A percentile compares a stretch with the other conserved stretches of the same genome.
Conservation (phyloP, 768 basidiomycete genomes). For the Rhizopogon roseolus region DNA sequence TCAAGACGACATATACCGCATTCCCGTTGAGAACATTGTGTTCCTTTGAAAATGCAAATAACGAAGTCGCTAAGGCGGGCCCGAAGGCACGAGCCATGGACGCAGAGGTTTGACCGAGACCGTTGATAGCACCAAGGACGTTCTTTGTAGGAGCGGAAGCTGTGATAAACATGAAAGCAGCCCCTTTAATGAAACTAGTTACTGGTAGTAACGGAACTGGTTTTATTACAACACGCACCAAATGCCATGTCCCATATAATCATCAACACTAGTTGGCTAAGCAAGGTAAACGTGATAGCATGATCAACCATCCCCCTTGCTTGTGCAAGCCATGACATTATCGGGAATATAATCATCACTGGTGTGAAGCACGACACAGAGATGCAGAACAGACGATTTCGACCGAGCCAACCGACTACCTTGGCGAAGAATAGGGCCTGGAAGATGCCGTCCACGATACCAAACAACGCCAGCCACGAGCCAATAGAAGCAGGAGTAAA, state of each 20-base stretch:
- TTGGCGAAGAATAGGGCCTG: constrained; percentile 37
- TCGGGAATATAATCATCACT: constrained; percentile 38
- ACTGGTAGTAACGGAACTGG: not conserved
- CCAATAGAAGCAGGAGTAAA: constrained; percentile 38
- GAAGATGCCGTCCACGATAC: constrained; percentile 31
- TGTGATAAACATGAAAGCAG: constrained; percentile 49
- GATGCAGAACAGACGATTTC: constrained; percentile 33
- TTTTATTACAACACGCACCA: constrained; percentile 22
- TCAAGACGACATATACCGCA: constrained; percentile 41
- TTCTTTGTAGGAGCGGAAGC: constrained; percentile 46
- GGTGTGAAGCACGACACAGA: constrained; percentile 35
- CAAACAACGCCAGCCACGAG: constrained; percentile 28
- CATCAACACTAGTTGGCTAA: constrained; percentile 17
- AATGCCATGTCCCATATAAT: constrained; percentile 38
- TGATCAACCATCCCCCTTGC: constrained; percentile 24
- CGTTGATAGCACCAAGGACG: constrained; percentile 57
- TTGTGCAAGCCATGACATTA: constrained; percentile 36
- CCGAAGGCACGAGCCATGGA: constrained; percentile 45
- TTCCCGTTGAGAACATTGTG: constrained; percentile 45
- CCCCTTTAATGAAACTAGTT: constrained; percentile 29
- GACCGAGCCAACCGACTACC: constrained; percentile 36
- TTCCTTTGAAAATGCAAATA: constrained; percentile 50
- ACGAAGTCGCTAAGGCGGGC: constrained; percentile 42
- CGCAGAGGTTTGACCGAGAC: constrained; percentile 45
- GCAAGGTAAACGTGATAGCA: constrained; percentile 33